Evolutionary conservation across 768 basidiomycete species (phyloP), one percentile per base, ranked within the genome.

Genomic region (Tricholoma matsutake): DNA sequence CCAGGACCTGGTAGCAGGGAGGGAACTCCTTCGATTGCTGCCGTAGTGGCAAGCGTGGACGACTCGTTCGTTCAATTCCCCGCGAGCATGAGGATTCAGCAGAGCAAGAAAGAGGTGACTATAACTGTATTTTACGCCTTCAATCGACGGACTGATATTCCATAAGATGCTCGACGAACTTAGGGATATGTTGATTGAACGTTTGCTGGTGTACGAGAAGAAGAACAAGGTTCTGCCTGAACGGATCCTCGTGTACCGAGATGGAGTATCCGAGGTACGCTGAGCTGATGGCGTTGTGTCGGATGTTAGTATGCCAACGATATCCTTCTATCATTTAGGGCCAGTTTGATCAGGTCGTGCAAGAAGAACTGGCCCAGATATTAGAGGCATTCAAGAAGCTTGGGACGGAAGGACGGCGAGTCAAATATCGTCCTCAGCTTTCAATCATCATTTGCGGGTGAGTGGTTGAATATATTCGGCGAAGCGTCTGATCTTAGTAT

Each of bases 11-110:
- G 75, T 6, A 89, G 88, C 64, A 70, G 77, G 55, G 79, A 79
- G 2, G 92, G 92, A 2, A 87, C 91, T 1, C 92, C 92, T 2
- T 92, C 90, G 0, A 88, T 94, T 47, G 90, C 89, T 0, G 92
- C 91, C 0, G 87, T 94, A 9, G 92, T 94, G 2, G 92, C 88
- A 0, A 93, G 85, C 60, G 76, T 85, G 1, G 91, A 94, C 67
- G 75, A 77, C 25, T 72, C 77, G 2, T 92, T 91, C 64, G 87
- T 85, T 0, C 90, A 92, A 62, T 93, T 86, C 72, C 92, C 92
- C 0, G 90, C 86, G 0, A 90, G 88, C 64, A 54, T 94, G 63
- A 69, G 83, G 29, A 79, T 91, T 10, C 92, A 94, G 67, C 72
- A 82, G 67, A 75, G 79, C 18, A 84, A 52, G 51, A 73, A 81